Percentiles rank a stretch among this genome's conserved stretches.
These are phyloP conservation scores for Pascua sp. DNA, from an alignment of 1,284 basidiomycete genomes.

Conservation along the genomic window DNA sequence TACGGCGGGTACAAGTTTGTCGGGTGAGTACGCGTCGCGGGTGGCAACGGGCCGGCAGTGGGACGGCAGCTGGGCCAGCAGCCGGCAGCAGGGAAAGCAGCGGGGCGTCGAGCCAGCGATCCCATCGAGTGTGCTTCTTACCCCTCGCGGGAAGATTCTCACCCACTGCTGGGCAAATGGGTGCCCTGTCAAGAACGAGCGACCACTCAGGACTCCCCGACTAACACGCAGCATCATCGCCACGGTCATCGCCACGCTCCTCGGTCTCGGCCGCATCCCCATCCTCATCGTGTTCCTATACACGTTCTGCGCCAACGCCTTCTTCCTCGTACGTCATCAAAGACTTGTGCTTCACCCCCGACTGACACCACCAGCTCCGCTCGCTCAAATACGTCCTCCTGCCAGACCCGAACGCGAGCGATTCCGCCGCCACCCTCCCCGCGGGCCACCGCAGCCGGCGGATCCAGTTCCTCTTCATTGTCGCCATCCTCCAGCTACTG, in stretches of 20 bases:
- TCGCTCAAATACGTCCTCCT: conserved; percentile 87
- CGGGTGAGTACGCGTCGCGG: conserved; percentile 56
- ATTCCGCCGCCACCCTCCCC: conserved; percentile 62
- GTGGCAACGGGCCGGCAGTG: too few species aligned
- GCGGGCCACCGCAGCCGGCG: conserved; percentile 74
- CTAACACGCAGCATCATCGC: conserved; percentile 41
- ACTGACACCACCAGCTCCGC: conserved; percentile 57
- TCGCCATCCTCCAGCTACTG: conserved; percentile 68
- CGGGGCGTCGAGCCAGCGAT: too few species aligned
- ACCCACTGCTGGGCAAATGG: too few species aligned
- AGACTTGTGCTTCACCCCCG: not conserved
- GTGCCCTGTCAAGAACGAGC: too few species aligned
- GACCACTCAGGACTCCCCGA: not conserved
- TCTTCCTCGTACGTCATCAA: conserved; percentile 73
- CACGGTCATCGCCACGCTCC: conserved; percentile 42
- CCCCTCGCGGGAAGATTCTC: too few species aligned
- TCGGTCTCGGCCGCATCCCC: conserved; percentile 59
- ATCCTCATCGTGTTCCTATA: conserved; percentile 76
- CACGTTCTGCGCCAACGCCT: conserved; percentile 80
- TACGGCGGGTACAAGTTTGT: conserved; percentile 99
- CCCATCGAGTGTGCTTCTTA: too few species aligned
- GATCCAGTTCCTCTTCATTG: conserved; percentile 76
- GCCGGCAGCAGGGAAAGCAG: too few species aligned
- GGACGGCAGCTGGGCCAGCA: too few species aligned
- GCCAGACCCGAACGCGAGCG: conserved; percentile 59